Base-by-base conservation (phyloP, 164 flowering plant species). In the Buxus sempervirens region DNA sequence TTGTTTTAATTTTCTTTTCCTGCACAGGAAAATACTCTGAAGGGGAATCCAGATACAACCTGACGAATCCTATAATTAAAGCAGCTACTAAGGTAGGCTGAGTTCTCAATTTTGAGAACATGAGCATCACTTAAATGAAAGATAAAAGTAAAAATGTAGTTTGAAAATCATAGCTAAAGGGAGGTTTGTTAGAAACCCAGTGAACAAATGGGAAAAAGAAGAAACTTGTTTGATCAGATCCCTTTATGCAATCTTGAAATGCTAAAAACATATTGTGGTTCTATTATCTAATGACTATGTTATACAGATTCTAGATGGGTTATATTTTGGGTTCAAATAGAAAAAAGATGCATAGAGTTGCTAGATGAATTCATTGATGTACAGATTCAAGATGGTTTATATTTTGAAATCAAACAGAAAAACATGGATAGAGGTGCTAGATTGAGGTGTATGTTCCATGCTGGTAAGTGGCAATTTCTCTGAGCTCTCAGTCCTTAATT, bases 11-110 rank as follows among this genome's bases (percentile, higher is more conserved):
- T 19, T 53, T 54, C 38, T 42, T 62, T 63, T 70, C 38, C 38
- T 32, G 3, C 22, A 41, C 77, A 91, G 96, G 97, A 45, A 83
- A 73, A 72, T 90, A 90, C 77, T 73, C 85, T 58, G 97, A 90
- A 84, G 97, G 90, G 62, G 96, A 92, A 73, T 87, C 92, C 59
- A 81, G 96, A 80, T 92, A 90, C 76, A 85, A 78, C 76, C 70
- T 90, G 68, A 79, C 90, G 62, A 84, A 76, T 54, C 53, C 65
- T 54, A 64, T 26, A 45, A 55, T 82, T 25, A 72, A 70, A 75
- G 79, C 82, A 62, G 88, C 91, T 22, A 75, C 84, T 6, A 72
- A 68, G 81, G 97, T 87, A 58, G 54, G 79, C 45, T 28, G 38
- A 58, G 26, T 64, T 23, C 38, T 20, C 13, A n/a, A 25, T 26